phyloP scores from a whole-genome alignment of 1,284 basidiomycete species.

The Heterobasidion parviporum region DNA sequence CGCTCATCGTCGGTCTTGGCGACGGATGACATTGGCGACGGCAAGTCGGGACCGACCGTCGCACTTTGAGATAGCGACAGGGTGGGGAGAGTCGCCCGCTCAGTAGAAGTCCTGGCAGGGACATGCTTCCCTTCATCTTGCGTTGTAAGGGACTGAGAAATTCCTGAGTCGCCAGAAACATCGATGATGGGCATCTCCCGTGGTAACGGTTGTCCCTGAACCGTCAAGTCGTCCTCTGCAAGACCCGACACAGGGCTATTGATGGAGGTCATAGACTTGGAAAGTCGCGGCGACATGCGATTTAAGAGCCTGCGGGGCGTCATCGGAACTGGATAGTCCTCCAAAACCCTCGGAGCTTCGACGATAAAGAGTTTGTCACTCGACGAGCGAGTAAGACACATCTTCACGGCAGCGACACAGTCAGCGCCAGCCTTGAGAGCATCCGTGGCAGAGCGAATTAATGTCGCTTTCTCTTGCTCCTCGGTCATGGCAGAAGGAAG shows the following conservation, averaged over 20 bases:
- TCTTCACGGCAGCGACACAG: slow-evolving; percentile 77
- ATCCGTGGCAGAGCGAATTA: slow-evolving; percentile 79
- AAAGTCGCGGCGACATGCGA: slow-evolving; percentile 21
- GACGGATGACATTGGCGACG: slow-evolving; percentile 36
- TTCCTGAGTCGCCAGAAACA: not conserved
- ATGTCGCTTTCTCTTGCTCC: slow-evolving; percentile 73
- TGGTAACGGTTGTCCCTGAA: slow-evolving; percentile 31
- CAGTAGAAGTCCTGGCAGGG: not conserved
- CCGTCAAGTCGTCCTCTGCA: slow-evolving; percentile 43
- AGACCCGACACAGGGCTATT: slow-evolving; percentile 22
- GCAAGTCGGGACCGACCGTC: slow-evolving; percentile 22
- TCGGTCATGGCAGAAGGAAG: slow-evolving; percentile 44
- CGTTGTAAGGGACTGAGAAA: not conserved
- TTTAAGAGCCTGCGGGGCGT: slow-evolving; percentile 37
- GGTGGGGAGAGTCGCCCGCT: not conserved
- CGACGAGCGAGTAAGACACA: slow-evolving; percentile 58
- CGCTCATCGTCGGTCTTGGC: slow-evolving; percentile 32
- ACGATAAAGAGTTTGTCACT: slow-evolving; percentile 59
- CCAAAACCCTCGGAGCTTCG: slow-evolving; percentile 43
- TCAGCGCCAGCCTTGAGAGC: slow-evolving; percentile 86
- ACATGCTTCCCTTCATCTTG: not conserved
- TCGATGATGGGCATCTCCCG: slow-evolving; percentile 1
- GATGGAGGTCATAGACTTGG: slow-evolving; percentile 25
- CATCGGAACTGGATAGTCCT: slow-evolving; percentile 33
- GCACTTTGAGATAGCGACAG: not conserved